Percentiles rank a stretch among this genome's conserved stretches.
These are phyloP conservation scores for Tolypocladium tropicale DNA, from an alignment of 2,329 filamentous ascomycete genomes.

Conservation along the genomic window DNA sequence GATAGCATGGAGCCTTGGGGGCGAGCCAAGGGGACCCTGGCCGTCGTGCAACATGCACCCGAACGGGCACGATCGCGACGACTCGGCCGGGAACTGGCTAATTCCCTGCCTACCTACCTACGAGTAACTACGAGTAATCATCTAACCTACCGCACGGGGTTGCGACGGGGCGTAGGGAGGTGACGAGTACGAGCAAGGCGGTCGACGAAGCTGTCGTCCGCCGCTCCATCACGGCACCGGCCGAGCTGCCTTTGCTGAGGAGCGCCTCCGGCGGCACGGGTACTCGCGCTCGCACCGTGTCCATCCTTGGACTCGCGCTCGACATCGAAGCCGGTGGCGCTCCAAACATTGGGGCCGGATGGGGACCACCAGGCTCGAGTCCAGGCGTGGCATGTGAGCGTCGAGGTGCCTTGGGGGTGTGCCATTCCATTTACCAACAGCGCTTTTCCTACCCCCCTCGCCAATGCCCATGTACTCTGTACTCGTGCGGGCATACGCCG, in stretches of 20 bases:
- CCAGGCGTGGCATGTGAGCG: background rate
- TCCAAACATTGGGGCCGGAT: background rate
- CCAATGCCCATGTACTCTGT: background rate
- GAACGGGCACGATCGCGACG: background rate
- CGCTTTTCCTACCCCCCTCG: background rate
- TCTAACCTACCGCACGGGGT: background rate
- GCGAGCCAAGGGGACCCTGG: background rate
- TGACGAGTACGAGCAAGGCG: too few relatives aligned
- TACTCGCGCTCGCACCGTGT: background rate
- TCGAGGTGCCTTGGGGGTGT: background rate
- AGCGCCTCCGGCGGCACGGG: too few relatives aligned
- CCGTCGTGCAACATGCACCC: background rate
- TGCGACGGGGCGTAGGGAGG: too few relatives aligned
- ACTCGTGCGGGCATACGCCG: background rate
- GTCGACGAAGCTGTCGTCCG: background rate
- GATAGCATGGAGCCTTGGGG: background rate
- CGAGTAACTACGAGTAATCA: too few relatives aligned
- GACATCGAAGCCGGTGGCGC: background rate
- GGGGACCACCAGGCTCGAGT: background rate
- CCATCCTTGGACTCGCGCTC: too few relatives aligned
- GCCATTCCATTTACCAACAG: background rate
- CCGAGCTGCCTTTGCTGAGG: background rate
- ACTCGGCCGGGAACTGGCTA: background rate
- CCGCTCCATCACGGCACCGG: background rate
- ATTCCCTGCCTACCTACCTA: too few relatives aligned